Percentiles rank a stretch among this genome's conserved stretches.
These are phyloP conservation scores for Zymoseptoria ardabiliae DNA, from an alignment of 2,329 filamentous ascomycete species.

Conservation along the genomic window DNA sequence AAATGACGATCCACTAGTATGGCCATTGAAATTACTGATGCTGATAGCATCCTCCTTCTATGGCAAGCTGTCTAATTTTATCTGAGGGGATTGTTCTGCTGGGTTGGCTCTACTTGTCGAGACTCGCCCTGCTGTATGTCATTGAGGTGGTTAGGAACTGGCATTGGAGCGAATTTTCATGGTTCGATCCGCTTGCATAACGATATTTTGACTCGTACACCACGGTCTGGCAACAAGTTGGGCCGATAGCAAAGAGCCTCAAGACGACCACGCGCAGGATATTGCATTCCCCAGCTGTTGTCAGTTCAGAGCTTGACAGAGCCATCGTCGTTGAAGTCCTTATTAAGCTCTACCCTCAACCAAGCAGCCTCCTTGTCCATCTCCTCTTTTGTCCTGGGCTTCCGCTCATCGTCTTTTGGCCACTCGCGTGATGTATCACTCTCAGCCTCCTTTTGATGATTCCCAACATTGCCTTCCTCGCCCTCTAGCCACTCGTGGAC, in stretches of 20 bases:
- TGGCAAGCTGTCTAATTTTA: not conserved
- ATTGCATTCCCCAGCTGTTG: not conserved
- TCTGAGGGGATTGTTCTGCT: not conserved
- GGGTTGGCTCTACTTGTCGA: not conserved
- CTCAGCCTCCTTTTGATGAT: constrained; percentile 54
- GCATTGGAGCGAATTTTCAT: not conserved
- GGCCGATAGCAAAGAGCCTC: not conserved
- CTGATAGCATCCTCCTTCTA: not conserved
- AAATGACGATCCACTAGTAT: not conserved
- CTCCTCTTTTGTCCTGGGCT: constrained; percentile 60
- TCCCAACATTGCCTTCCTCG: constrained; percentile 76
- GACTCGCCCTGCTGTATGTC: not conserved
- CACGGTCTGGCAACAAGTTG: no score
- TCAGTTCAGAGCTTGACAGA: not conserved
- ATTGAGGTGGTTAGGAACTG: not conserved
- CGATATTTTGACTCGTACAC: not conserved
- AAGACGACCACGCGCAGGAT: not conserved
- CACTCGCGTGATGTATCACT: constrained; percentile 46
- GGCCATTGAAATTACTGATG: not conserved
- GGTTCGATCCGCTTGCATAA: not conserved
- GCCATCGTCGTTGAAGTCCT: constrained; percentile 27
- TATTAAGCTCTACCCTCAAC: constrained; percentile 52
- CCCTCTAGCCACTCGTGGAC: constrained; percentile 78
- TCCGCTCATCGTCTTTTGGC: constrained; percentile 59
- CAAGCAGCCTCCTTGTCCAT: constrained; percentile 72